Base-by-base conservation (phyloP, 768 basidiomycete genomes). In the Suillus subaureus region DNA sequence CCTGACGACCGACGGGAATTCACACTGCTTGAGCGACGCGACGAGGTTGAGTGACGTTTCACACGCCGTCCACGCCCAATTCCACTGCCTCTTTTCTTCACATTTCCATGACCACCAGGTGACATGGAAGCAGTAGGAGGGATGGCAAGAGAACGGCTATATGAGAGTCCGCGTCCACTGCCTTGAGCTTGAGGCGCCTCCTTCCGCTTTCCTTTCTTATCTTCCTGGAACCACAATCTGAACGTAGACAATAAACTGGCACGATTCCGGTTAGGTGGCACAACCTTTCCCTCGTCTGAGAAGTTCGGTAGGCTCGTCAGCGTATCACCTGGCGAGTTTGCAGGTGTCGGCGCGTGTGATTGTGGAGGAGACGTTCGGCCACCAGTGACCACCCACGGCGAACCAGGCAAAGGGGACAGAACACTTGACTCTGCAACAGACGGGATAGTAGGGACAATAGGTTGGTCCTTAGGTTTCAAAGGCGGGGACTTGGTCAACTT, bases 211-310 rank as follows among this genome's bases (percentile, higher is more conserved):
- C 94, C 89, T 73, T 93, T 95, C 69, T 85, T 84, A 68, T 96
- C 96, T 67, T 97, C 95, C 66, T 94, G 87, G 78, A 98, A 97
- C 93, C 96, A 95, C 67, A 90, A 83, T 54, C 93, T 86, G 79
- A 99, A 94, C 7, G 94, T 87, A 3, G 90, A 89, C 58, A 98
- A 79, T 35, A 99, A 75, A 73, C 91, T 94, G 9, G 93, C 92
- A 42, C 91, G 84, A 73, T 91, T 89, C 28, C 89, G 83, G 37
- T 84, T 79, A 26, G 80, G 81, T 67, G 58, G 73, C 9, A 71
- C 45, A 26, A 72, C 68, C 68, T 80, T 83, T 61, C 71, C 71
- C 1, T 76, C 79, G 33, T 70, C 70, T 0, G 73, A 69, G 56
- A 79, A 79, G 55, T 74, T 77, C n/a, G 81, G 85, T 72, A 77